These are phyloP conservation scores for Earliella scabrosa DNA, from an alignment of 1,284 basidiomycete genomes.

Conservation along the genomic window DNA sequence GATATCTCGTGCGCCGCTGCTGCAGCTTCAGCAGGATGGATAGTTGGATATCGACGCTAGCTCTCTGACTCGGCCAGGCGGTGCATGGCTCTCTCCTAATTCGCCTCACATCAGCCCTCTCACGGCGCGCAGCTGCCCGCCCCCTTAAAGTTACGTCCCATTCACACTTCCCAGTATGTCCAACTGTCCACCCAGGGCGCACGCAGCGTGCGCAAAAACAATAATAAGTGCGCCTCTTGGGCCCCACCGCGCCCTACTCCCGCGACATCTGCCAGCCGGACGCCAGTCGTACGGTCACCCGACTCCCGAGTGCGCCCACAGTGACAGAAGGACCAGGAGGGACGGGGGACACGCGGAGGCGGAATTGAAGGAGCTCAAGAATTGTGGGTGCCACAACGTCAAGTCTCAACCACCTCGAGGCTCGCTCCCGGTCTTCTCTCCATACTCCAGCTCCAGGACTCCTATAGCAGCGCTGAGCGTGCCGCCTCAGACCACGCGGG, in stretches of 20 bases:
- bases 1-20: too few relatives aligned
- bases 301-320: neutral
- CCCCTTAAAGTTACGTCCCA: conserved; percentile 4
- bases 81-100: too few relatives aligned
- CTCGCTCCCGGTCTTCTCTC: neutral
- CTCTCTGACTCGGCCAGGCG: too few relatives aligned
- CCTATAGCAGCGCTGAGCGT: too few relatives aligned
- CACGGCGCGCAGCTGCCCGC: too few relatives aligned
- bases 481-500: conserved; percentile 7
- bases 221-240: neutral
- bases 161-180: conserved; percentile 1
- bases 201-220: neutral
- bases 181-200: neutral
- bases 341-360: too few relatives aligned
- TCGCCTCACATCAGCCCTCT: too few relatives aligned
- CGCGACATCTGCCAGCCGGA: too few relatives aligned
- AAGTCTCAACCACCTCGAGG: neutral
- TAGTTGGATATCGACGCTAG: too few relatives aligned
- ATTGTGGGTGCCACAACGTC: conserved; percentile 18
- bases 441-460: too few relatives aligned
- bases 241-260: neutral
- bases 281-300: neutral
- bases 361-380: conserved; percentile 1
- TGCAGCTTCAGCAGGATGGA: too few relatives aligned
- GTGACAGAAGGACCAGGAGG: too few relatives aligned